Conservation (phyloP, 345 rosid genomes). For the Pistacia atlantica region DNA sequence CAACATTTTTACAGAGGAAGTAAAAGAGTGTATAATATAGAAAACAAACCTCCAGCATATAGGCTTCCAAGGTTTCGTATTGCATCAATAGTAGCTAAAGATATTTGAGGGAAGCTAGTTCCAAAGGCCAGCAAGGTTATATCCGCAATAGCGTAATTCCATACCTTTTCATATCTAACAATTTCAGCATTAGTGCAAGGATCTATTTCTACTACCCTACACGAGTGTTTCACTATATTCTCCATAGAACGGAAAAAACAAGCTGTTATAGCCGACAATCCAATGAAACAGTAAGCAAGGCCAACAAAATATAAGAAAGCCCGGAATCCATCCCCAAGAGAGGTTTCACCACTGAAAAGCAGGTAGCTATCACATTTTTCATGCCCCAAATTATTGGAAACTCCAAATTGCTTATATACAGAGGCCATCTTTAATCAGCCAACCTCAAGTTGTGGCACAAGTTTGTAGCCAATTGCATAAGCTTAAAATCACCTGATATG, state of each 20-base stretch:
- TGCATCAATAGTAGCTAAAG: constrained; percentile 90
- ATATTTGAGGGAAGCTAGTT: constrained; percentile 95
- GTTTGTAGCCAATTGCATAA: constrained; percentile 16
- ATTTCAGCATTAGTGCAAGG: constrained; percentile 53
- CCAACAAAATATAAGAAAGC: constrained; percentile 59
- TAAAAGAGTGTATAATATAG: not conserved
- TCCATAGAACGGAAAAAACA: constrained; percentile 90
- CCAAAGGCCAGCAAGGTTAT: constrained; percentile 88
- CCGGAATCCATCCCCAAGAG: constrained; percentile 48
- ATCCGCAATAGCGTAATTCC: constrained; percentile 93
- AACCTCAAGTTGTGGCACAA: constrained; percentile 20
- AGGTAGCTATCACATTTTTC: constrained; percentile 62
- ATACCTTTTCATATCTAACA: constrained; percentile 67
- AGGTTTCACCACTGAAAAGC: constrained; percentile 55
- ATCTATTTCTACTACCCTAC: constrained; percentile 68
- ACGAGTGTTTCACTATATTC: constrained; percentile 85
- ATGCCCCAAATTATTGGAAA: constrained; percentile 26
- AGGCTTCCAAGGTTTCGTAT: constrained; percentile 64
- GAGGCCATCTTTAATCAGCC: constrained; percentile 44
- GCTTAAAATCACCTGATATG: constrained; percentile 27
- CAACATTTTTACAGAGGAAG: not conserved
- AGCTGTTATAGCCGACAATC: constrained; percentile 82
- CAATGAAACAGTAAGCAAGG: constrained; percentile 86
- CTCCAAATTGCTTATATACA: constrained; percentile 25
- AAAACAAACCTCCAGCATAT: constrained; percentile 80